A percentile compares a stretch with the other conserved stretches of the same genome.
phyloP scores from a whole-genome alignment of 805 yeast genomes.

The Metschnikowia colocasiae region DNA sequence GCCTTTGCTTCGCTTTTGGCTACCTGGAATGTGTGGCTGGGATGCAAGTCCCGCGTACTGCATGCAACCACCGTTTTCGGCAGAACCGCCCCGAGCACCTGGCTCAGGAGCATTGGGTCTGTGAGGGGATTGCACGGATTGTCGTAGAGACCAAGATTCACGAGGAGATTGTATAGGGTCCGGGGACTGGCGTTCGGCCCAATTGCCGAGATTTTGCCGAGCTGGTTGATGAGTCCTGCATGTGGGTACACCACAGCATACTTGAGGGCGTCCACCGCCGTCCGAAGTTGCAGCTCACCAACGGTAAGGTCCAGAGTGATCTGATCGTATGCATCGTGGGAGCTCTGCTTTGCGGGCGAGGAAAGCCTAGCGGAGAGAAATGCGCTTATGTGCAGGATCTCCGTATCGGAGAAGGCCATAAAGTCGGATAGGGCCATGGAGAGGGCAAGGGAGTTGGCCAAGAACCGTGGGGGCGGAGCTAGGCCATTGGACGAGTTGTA shows the following conservation, averaged over 20 bases:
- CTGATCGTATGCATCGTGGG: conserved; percentile 19
- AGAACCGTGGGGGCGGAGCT: conserved; percentile 21
- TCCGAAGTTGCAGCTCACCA: conserved; percentile 29
- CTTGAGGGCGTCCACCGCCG: conserved; percentile 28
- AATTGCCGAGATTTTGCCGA: conserved; percentile 10
- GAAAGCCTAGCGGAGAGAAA: neutral
- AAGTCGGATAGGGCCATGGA: conserved; percentile 14
- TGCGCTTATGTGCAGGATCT: conserved; percentile 6
- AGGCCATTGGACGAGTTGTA: conserved; percentile 26
- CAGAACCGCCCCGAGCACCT: conserved; percentile 21
- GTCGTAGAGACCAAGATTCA: conserved; percentile 23
- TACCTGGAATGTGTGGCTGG: conserved; percentile 4
- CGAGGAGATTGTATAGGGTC: conserved; percentile 15
- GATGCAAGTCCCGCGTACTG: conserved; percentile 18
- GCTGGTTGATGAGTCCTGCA: conserved; percentile 12
- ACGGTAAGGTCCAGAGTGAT: conserved; percentile 24
- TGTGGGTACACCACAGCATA: conserved; percentile 34
- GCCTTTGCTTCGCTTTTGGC: conserved; percentile 3
- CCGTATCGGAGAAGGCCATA: conserved; percentile 8
- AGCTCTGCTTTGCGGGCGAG: neutral
- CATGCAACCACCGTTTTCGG: conserved; percentile 15
- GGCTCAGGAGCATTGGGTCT: conserved; percentile 29
- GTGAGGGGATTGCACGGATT: conserved; percentile 22
- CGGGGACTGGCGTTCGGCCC: conserved; percentile 7
- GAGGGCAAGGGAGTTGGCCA: conserved; percentile 23